These are phyloP conservation scores for Pyrrhoderma noxium DNA, from an alignment of 1,284 basidiomycete genomes.

Conservation along the genomic window DNA sequence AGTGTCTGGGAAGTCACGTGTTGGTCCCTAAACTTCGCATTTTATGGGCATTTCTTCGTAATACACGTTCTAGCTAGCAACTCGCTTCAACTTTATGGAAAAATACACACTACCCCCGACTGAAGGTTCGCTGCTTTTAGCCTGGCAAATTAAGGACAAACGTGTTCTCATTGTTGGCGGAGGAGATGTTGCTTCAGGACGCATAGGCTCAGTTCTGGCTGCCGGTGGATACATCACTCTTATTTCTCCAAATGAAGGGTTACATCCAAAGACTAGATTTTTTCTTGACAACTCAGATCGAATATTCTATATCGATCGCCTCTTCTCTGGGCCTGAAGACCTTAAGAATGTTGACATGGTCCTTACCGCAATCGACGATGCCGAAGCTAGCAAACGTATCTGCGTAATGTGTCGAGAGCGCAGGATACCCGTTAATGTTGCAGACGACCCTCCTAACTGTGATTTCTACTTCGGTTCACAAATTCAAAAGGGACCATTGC, in stretches of 20 bases:
- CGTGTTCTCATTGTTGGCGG: slow-evolving; percentile 83
- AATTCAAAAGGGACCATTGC: slow-evolving; percentile 84
- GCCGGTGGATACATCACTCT: slow-evolving; percentile 58
- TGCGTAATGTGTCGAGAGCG: slow-evolving; percentile 62
- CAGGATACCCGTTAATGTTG: slow-evolving; percentile 88
- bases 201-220: slow-evolving; percentile 64
- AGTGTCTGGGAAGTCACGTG: too few relatives aligned
- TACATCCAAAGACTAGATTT: slow-evolving; percentile 51
- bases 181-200: slow-evolving; percentile 78
- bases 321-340: slow-evolving; percentile 53
- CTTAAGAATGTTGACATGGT: slow-evolving; percentile 78
- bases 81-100: background rate
- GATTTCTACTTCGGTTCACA: slow-evolving; percentile 99
- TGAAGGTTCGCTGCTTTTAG: slow-evolving; percentile 73
- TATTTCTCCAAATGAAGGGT: slow-evolving; percentile 51
- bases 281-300: slow-evolving; percentile 47
- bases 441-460: slow-evolving; percentile 91
- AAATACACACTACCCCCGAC: slow-evolving; percentile 20
- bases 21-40: too few relatives aligned
- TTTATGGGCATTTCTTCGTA: too few relatives aligned
- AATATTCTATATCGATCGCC: slow-evolving; percentile 67
- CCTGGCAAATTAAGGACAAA: slow-evolving; percentile 81
- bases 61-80: too few relatives aligned
- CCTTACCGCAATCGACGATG: slow-evolving; percentile 90
- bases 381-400: slow-evolving; percentile 63